Evolutionary conservation across 345 rosid genomes (phyloP).

Genomic region (Erodium maritimum): DNA sequence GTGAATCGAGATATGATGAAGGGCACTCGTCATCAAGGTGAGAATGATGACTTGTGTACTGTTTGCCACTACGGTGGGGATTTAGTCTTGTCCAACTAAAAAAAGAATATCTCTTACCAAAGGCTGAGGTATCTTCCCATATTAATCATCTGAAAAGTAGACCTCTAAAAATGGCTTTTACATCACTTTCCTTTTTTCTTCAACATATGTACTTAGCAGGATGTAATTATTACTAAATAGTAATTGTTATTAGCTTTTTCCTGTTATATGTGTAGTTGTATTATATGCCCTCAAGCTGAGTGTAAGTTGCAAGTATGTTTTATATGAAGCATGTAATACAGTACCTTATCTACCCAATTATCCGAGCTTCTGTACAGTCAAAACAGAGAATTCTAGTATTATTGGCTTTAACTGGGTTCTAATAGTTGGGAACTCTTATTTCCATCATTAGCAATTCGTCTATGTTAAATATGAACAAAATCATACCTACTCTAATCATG

Average conservation of each 20-base stretch:
- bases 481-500: too few relatives aligned
- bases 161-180: background rate
- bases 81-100: constrained; percentile 25
- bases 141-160: background rate
- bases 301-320: too few relatives aligned
- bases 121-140: too few relatives aligned
- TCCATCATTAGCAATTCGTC: background rate
- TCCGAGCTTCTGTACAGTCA: too few relatives aligned
- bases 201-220: background rate
- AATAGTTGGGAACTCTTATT: too few relatives aligned
- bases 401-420: too few relatives aligned
- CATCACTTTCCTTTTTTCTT: background rate
- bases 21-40: constrained; percentile 20
- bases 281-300: background rate
- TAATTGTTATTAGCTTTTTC: background rate
- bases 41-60: constrained; percentile 55
- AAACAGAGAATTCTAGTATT: too few relatives aligned
- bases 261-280: background rate
- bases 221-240: background rate
- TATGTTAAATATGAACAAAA: too few relatives aligned
- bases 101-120: too few relatives aligned
- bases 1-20: constrained; percentile 14
- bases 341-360: too few relatives aligned
- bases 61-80: constrained; percentile 77
- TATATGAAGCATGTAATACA: too few relatives aligned